Conservation (phyloP, 768 basidiomycete species). For the Tricholoma sp. region DNA sequence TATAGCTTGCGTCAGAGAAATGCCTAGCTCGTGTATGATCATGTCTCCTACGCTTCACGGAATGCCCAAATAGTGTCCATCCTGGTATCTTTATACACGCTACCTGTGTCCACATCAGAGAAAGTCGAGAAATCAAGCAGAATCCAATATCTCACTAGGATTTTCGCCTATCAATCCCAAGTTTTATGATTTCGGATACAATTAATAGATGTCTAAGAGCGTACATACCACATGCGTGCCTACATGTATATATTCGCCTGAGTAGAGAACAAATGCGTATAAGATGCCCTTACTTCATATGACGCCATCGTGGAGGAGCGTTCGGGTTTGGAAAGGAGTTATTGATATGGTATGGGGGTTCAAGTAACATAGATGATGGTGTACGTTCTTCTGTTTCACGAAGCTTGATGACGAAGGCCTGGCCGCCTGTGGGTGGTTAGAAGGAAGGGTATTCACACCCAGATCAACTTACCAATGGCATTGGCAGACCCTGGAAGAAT, state of each 20-base stretch:
- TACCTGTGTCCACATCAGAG: constrained; percentile 17
- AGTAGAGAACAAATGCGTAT: background rate
- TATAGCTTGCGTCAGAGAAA: constrained; percentile 16
- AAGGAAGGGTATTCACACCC: background rate
- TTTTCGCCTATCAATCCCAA: constrained; percentile 40
- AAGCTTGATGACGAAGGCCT: constrained; percentile 76
- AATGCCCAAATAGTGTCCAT: constrained; percentile 72
- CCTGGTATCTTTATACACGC: constrained; percentile 42
- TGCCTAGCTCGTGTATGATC: constrained; percentile 4
- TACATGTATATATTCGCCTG: constrained; percentile 16
- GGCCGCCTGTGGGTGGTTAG: constrained; percentile 44
- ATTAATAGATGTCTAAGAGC: background rate
- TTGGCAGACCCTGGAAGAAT: constrained; percentile 71
- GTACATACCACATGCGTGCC: constrained; percentile 53
- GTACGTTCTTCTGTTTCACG: constrained; percentile 68
- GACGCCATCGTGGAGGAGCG: constrained; percentile 57
- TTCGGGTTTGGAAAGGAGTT: constrained; percentile 38
- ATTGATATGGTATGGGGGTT: constrained; percentile 65
- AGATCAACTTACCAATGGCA: constrained; percentile 46
- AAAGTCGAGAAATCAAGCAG: constrained; percentile 3
- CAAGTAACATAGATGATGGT: constrained; percentile 69
- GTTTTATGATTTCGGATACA: background rate
- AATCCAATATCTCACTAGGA: constrained; percentile 33
- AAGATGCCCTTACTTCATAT: constrained; percentile 57
- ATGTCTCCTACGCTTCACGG: constrained; percentile 47